Percentiles rank a stretch among this genome's conserved stretches.
phyloP scores from a whole-genome alignment of 352 stramenopile species.

The Phytophthora pini region DNA sequence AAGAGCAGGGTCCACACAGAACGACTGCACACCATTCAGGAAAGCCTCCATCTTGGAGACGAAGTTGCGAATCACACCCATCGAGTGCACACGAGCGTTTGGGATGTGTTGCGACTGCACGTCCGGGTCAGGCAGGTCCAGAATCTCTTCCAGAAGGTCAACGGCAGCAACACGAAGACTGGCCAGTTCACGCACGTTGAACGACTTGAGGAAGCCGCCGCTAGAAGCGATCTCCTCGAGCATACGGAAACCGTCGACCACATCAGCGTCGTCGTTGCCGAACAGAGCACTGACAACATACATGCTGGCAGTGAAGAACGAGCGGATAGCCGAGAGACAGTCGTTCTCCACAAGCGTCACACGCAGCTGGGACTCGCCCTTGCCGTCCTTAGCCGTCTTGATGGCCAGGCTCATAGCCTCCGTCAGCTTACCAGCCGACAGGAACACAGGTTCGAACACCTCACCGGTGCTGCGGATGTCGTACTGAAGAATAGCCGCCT shows the following conservation, averaged over 20 bases:
- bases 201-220: constrained; percentile 81
- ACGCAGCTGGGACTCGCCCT: constrained; percentile 80
- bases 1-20: constrained; percentile 68
- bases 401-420: constrained; percentile 76
- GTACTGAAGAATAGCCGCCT: constrained; percentile 81
- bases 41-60: constrained; percentile 88
- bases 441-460: constrained; percentile 87
- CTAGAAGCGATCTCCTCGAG: constrained; percentile 75
- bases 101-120: constrained; percentile 73
- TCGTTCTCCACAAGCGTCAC: constrained; percentile 83
- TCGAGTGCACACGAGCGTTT: constrained; percentile 69
- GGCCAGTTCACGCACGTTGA: constrained; percentile 71
- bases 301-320: constrained; percentile 83
- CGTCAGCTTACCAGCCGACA: constrained; percentile 84
- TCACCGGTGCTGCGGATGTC: constrained; percentile 87
- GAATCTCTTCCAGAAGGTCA: constrained; percentile 80
- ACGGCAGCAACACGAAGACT: constrained; percentile 68
- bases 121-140: constrained; percentile 84
- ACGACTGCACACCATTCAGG: constrained; percentile 66
- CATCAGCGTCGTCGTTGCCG: constrained; percentile 80
- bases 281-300: constrained; percentile 80
- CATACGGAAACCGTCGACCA: constrained; percentile 78
- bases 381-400: constrained; percentile 78
- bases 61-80: constrained; percentile 89
- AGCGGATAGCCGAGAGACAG: constrained; percentile 81